Evolutionary conservation across 139 green algal species (phyloP).

Genomic region (Chlamydomonas schloesseri): DNA sequence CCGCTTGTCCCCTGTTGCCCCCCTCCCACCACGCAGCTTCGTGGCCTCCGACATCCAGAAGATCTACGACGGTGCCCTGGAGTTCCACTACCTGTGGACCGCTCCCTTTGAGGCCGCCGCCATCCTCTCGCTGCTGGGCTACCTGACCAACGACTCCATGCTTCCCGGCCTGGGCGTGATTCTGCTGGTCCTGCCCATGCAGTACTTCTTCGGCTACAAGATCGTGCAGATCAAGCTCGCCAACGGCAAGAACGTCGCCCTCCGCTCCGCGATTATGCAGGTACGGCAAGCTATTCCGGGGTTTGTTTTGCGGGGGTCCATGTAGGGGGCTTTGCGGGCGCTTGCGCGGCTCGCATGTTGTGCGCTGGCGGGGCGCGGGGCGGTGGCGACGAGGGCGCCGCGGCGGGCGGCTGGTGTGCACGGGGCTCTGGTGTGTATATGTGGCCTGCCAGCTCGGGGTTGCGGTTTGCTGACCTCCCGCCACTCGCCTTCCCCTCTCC

Average conservation of each 20-base stretch:
- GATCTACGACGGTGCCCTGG: constrained; percentile 16
- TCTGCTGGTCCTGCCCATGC: constrained; percentile 32
- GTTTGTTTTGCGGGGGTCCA: no score
- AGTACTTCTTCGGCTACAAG: constrained; percentile 73
- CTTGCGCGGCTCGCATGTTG: no score
- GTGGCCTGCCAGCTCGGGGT: no score
- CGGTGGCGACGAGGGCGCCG: no score
- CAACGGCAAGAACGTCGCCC: constrained; percentile 52
- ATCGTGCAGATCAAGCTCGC: constrained; percentile 72
- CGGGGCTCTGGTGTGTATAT: no score
- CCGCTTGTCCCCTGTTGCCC: no score
- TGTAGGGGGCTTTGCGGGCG: no score
- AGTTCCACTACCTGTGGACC: constrained; percentile 78
- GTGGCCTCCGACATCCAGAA: constrained; percentile 71
- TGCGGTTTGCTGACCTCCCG: no score
- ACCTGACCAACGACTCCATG: constrained; percentile 47
- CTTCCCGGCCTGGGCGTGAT: not conserved
- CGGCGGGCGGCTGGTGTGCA: no score
- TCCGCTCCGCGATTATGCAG: constrained; percentile 56
- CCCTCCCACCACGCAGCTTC: constrained; percentile 27
- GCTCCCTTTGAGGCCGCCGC: constrained; percentile 64
- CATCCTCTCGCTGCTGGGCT: constrained; percentile 67
- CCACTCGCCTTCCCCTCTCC: not conserved
- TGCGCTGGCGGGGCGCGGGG: no score
- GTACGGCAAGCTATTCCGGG: constrained; percentile 62